phyloP scores from a whole-genome alignment of 495 filamentous ascomycete species.

The Staphylotrichum longicolle region DNA sequence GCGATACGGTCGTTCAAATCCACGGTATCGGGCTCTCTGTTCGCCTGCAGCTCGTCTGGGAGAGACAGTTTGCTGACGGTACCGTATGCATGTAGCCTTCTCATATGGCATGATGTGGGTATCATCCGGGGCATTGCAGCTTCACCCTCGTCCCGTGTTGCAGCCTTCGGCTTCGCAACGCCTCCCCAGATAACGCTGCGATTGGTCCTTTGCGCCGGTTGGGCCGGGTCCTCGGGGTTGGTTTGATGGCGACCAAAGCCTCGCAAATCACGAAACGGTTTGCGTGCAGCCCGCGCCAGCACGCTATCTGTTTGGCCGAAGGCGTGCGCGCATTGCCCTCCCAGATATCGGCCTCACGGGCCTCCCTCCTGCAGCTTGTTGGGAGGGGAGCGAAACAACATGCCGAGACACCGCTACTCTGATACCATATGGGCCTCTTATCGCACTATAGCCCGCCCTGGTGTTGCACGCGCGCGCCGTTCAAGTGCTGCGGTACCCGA shows the following conservation, averaged over 20 bases:
- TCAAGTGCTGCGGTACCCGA: slow-evolving; percentile 17
- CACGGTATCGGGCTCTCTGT: neutral
- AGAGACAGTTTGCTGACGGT: neutral
- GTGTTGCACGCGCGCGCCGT: neutral
- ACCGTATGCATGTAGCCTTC: neutral
- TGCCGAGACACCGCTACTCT: slow-evolving; percentile 22
- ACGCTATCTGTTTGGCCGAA: slow-evolving; percentile 13
- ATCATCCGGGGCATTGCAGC: slow-evolving; percentile 13
- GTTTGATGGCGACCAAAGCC: slow-evolving; percentile 14
- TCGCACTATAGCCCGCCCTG: slow-evolving; percentile 20
- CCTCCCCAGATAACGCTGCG: neutral
- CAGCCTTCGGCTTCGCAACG: slow-evolving; percentile 8
- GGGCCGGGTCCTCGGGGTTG: slow-evolving; percentile 3
- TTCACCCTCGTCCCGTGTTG: slow-evolving; percentile 12
- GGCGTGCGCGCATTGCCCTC: slow-evolving; percentile 1
- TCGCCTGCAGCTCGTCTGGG: neutral
- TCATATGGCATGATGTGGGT: slow-evolving; percentile 13
- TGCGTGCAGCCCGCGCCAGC: slow-evolving; percentile 8
- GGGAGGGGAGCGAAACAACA: neutral
- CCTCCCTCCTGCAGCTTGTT: slow-evolving; percentile 3
- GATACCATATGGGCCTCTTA: slow-evolving; percentile 29
- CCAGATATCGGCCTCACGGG: slow-evolving; percentile 8
- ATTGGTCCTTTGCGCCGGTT: slow-evolving; percentile 3
- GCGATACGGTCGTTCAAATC: neutral
- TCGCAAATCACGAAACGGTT: slow-evolving; percentile 18